These are phyloP conservation scores for Aspergillus persii DNA, from an alignment of 2,329 filamentous ascomycete genomes.

Conservation along the genomic window DNA sequence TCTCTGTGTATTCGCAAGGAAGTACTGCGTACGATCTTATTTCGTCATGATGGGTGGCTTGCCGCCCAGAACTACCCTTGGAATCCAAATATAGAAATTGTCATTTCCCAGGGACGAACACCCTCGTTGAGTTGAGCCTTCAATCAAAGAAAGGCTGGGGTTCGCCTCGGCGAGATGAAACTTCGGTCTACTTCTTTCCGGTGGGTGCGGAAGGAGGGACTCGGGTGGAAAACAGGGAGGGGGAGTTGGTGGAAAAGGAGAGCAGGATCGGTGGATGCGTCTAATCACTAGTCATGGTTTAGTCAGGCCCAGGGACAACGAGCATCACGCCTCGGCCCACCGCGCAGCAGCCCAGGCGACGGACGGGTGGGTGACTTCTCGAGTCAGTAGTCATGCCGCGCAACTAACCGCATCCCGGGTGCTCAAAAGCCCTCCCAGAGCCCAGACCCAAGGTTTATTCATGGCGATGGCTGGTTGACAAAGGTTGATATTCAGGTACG, in stretches of 20 bases:
- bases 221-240: neutral
- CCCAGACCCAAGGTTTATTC: neutral
- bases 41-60: neutral
- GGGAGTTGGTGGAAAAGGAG: neutral
- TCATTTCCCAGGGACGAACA: constrained; percentile 3
- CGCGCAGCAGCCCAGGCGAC: neutral
- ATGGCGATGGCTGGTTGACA: neutral
- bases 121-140: neutral
- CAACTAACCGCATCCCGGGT: neutral
- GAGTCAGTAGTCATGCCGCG: neutral
- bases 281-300: neutral
- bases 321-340: constrained; percentile 1
- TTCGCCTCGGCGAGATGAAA: constrained; percentile 1
- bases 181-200: neutral
- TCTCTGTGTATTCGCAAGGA: neutral
- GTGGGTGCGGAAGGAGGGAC: neutral
- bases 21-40: neutral
- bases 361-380: neutral
- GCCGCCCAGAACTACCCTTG: neutral
- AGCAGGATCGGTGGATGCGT: neutral
- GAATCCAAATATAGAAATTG: neutral
- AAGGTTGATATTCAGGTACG: neutral
- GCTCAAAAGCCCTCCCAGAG: neutral
- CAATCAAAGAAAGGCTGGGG: neutral
- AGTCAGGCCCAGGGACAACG: constrained; percentile 2